Conservation (phyloP, 441 rosid species). For the Eruca vesicaria region DNA sequence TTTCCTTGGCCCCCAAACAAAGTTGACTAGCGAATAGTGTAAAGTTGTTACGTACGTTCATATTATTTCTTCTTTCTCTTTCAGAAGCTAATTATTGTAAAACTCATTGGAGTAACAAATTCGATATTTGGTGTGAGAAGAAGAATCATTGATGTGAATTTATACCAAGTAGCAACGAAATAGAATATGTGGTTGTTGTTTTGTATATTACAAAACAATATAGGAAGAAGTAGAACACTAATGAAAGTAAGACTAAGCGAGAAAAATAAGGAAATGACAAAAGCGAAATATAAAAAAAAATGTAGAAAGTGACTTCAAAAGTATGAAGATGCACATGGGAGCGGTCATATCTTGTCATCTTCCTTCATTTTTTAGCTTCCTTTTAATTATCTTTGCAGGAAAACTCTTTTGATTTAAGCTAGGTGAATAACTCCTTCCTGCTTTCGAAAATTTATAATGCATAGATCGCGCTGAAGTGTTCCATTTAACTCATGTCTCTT, state of each 20-base stretch:
- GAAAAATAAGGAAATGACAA: conserved; percentile 21
- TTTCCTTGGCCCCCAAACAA: neutral
- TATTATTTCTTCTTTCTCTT: neutral
- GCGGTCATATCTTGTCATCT: conserved; percentile 27
- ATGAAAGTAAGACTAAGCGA: conserved; percentile 12
- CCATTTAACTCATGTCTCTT: neutral
- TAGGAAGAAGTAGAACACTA: conserved; percentile 2
- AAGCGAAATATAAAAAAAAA: neutral
- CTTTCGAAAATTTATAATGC: neutral
- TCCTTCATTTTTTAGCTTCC: conserved; percentile 1
- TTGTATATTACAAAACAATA: neutral
- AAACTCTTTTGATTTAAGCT: neutral
- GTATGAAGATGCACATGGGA: conserved; percentile 32
- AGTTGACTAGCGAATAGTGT: neutral
- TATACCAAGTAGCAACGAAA: neutral
- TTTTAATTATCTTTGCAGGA: neutral
- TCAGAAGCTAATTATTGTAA: neutral
- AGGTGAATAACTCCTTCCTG: neutral
- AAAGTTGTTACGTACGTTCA: neutral
- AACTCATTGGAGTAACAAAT: neutral
- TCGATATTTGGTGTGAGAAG: neutral
- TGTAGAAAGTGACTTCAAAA: conserved; percentile 15
- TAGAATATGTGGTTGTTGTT: neutral
- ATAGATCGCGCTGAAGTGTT: neutral
- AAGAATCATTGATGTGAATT: neutral